These are phyloP conservation scores for Fusarium poae DNA, from an alignment of 2,329 filamentous ascomycete genomes.

Conservation along the genomic window DNA sequence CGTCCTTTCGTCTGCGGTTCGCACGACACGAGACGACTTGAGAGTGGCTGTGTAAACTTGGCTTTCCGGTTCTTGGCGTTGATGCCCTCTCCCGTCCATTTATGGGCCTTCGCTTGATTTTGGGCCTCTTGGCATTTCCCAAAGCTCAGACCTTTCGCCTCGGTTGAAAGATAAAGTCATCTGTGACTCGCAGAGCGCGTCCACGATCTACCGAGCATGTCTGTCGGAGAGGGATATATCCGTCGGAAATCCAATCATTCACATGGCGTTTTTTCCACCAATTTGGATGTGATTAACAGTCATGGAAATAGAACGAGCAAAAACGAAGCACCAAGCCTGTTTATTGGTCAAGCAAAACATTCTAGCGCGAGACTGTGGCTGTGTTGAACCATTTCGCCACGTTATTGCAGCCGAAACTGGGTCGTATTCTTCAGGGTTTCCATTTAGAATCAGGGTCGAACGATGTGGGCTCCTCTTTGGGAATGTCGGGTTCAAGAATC, in stretches of 20 bases:
- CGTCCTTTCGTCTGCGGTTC: constrained; percentile 33
- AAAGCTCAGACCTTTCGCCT: constrained; percentile 32
- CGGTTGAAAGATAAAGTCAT: constrained; percentile 8
- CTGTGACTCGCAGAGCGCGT: constrained; percentile 26
- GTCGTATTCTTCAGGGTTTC: constrained; percentile 28
- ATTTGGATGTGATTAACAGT: constrained; percentile 30
- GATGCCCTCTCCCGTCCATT: constrained; percentile 10
- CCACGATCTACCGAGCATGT: constrained; percentile 27
- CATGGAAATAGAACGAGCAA: constrained; percentile 29
- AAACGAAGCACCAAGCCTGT: no score
- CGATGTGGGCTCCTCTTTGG: constrained; percentile 18
- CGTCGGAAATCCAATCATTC: constrained; percentile 15
- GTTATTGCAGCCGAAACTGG: constrained; percentile 35
- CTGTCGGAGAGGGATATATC: constrained; percentile 21
- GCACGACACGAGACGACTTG: constrained; percentile 36
- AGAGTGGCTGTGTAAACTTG: constrained; percentile 44
- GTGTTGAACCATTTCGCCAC: constrained; percentile 48
- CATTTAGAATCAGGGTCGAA: constrained; percentile 20
- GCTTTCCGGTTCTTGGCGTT: constrained; percentile 24
- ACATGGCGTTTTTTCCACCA: constrained; percentile 14
- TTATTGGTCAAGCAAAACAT: constrained; percentile 21
- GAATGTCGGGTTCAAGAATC: constrained; percentile 15
- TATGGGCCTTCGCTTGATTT: constrained; percentile 18
- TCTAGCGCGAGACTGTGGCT: constrained; percentile 40
- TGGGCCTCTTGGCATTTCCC: constrained; percentile 25